These are phyloP conservation scores for Hydnomerulius pinastri DNA, from an alignment of 768 basidiomycete genomes.

Conservation along the genomic window DNA sequence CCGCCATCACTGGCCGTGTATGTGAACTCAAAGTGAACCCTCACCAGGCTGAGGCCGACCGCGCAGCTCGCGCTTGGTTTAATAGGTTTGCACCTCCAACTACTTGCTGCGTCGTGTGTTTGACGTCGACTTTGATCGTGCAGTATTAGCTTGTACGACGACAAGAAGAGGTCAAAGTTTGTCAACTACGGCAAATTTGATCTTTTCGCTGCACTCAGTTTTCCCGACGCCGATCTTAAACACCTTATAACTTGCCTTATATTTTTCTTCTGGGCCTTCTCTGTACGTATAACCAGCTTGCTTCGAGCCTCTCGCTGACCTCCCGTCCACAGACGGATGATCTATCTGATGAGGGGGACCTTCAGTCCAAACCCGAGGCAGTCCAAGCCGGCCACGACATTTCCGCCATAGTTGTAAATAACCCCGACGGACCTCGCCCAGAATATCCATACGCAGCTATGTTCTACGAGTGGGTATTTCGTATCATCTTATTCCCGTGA, in stretches of 20 bases:
- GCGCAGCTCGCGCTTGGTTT: conserved; percentile 36
- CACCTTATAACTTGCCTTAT: conserved; percentile 39
- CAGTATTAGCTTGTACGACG: conserved; percentile 37
- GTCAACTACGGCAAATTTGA: conserved; percentile 41
- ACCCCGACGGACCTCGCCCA: conserved; percentile 31
- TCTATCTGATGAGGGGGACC: conserved; percentile 37
- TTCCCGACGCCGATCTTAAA: conserved; percentile 37
- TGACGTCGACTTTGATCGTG: background rate
- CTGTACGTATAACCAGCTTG: conserved; percentile 21
- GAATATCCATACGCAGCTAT: conserved; percentile 40
- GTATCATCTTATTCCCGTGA: conserved; percentile 6
- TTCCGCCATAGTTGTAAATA: conserved; percentile 29
- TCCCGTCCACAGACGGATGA: conserved; percentile 33
- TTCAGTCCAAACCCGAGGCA: conserved; percentile 36
- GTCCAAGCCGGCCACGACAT: conserved; percentile 35
- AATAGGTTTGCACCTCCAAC: conserved; percentile 21
- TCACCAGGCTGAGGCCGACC: conserved; percentile 36
- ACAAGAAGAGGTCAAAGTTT: conserved; percentile 35
- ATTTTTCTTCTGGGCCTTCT: conserved; percentile 42
- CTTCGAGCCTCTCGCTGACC: conserved; percentile 3
- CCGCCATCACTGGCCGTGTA: conserved; percentile 37
- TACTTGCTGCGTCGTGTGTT: background rate
- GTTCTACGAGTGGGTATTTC: conserved; percentile 37
- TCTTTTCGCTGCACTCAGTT: conserved; percentile 39
- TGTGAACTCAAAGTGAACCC: conserved; percentile 37